Conservation (phyloP, 805 yeast species). For the Yarrowia sp. region DNA sequence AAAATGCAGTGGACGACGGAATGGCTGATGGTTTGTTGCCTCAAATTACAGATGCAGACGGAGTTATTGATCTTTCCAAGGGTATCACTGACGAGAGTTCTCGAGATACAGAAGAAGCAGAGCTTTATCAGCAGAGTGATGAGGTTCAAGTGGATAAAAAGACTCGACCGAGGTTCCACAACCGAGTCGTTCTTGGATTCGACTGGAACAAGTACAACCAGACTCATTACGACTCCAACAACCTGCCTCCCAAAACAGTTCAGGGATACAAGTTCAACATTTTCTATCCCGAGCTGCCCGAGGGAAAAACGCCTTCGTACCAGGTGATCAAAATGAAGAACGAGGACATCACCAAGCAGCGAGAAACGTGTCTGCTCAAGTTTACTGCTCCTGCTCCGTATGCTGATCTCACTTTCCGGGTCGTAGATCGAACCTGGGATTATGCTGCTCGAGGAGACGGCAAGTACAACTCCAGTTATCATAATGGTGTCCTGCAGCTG, state of each 20-base stretch:
- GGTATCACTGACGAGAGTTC: constrained; percentile 19
- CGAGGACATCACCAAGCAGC: constrained; percentile 26
- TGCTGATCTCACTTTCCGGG: constrained; percentile 38
- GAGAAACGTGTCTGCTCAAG: constrained; percentile 35
- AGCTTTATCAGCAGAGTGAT: constrained; percentile 12
- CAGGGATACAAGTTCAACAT: constrained; percentile 41
- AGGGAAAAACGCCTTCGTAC: constrained; percentile 36
- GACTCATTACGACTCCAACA: constrained; percentile 37
- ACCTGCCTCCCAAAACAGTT: constrained; percentile 40
- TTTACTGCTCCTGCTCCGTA: constrained; percentile 40
- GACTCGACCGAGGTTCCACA: constrained; percentile 35
- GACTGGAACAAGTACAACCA: constrained; percentile 41
- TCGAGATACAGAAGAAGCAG: constrained; percentile 15
- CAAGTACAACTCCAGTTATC: constrained; percentile 37
- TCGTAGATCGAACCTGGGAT: constrained; percentile 41
- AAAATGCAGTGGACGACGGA: constrained; percentile 5
- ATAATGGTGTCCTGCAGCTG: constrained; percentile 38
- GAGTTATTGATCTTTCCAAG: constrained; percentile 22
- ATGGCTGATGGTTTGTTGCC: constrained; percentile 16
- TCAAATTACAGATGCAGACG: background rate
- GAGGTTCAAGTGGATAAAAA: background rate
- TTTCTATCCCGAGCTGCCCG: constrained; percentile 37
- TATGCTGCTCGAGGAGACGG: constrained; percentile 32
- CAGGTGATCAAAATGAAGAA: constrained; percentile 31
- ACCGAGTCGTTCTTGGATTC: constrained; percentile 38